phyloP scores from a whole-genome alignment of 805 yeast genomes.

The Kazachstania kunashirensis region DNA sequence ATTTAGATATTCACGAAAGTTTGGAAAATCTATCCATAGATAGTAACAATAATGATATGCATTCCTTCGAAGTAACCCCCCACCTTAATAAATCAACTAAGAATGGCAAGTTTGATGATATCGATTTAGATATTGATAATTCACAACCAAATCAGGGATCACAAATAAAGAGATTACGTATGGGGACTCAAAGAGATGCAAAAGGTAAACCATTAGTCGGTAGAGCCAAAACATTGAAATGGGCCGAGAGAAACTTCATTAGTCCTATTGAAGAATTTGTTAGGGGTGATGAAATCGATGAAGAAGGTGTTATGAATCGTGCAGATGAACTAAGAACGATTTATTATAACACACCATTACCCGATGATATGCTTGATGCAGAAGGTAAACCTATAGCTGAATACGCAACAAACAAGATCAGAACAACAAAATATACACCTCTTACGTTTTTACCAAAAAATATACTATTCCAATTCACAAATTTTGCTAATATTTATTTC shows the following conservation, averaged over 20 bases:
- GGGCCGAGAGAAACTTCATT: slow-evolving; percentile 33
- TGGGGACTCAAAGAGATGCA: slow-evolving; percentile 83
- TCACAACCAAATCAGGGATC: slow-evolving; percentile 10
- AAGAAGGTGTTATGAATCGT: slow-evolving; percentile 32
- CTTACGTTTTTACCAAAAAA: slow-evolving; percentile 81
- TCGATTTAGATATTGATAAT: slow-evolving; percentile 15
- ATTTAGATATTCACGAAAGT: slow-evolving; percentile 1
- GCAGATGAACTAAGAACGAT: slow-evolving; percentile 39
- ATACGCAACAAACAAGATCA: slow-evolving; percentile 84
- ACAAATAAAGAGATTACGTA: slow-evolving; percentile 61
- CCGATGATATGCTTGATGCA: slow-evolving; percentile 48
- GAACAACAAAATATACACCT: slow-evolving; percentile 94
- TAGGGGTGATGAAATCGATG: slow-evolving; percentile 22
- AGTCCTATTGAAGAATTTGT: slow-evolving; percentile 27
- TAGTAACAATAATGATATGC: slow-evolving; percentile 9
- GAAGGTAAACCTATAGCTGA: slow-evolving; percentile 47
- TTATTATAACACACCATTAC: slow-evolving; percentile 51
- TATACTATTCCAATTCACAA: slow-evolving; percentile 66
- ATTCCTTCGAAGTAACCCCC: slow-evolving; percentile 25
- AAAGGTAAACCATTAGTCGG: slow-evolving; percentile 56
- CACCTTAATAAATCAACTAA: slow-evolving; percentile 8
- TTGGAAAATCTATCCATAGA: slow-evolving; percentile 1
- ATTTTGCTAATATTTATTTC: slow-evolving; percentile 86
- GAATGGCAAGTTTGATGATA: slow-evolving; percentile 20
- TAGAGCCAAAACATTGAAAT: slow-evolving; percentile 52